Conservation (phyloP, 192 early-diverging fungal species). For the Podila clonocystis region DNA sequence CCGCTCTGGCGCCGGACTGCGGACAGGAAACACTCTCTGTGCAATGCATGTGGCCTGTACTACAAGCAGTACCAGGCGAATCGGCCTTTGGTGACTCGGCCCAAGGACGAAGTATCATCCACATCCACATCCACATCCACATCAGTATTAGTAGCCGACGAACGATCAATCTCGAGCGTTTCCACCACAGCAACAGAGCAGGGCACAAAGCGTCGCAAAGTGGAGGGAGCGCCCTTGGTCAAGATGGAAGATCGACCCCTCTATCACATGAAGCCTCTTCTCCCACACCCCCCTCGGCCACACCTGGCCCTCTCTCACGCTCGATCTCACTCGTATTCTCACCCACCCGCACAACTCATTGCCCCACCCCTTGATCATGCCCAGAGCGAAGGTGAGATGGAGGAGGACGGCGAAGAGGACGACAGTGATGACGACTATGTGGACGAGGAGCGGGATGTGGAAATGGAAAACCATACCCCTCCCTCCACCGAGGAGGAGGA, state of each 20-base stretch:
- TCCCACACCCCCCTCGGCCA: conserved; percentile 24
- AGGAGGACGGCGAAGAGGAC: conserved; percentile 2
- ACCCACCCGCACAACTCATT: neutral
- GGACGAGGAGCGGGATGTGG: neutral
- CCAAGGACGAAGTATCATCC: neutral
- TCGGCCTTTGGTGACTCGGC: conserved; percentile 68
- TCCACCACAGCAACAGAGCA: conserved; percentile 11
- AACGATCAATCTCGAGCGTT: neutral
- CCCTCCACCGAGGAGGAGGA: neutral
- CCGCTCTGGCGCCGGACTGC: conserved; percentile 90
- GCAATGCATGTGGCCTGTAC: conserved; percentile 97
- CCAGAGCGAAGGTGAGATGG: neutral
- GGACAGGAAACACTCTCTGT: conserved; percentile 80
- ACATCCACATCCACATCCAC: neutral
- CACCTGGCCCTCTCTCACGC: neutral
- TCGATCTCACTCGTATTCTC: neutral
- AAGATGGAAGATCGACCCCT: neutral
- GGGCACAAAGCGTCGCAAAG: conserved; percentile 22
- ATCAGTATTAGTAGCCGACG: neutral
- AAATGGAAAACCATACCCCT: neutral
- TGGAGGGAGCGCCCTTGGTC: conserved; percentile 9
- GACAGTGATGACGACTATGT: conserved; percentile 7
- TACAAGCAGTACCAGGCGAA: conserved; percentile 91
- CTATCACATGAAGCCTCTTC: conserved; percentile 27
- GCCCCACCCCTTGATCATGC: neutral